Percentiles rank a stretch among this genome's conserved stretches.
Conservation (phyloP, 2,329 filamentous ascomycete genomes). For the Trichoderma sp. region DNA sequence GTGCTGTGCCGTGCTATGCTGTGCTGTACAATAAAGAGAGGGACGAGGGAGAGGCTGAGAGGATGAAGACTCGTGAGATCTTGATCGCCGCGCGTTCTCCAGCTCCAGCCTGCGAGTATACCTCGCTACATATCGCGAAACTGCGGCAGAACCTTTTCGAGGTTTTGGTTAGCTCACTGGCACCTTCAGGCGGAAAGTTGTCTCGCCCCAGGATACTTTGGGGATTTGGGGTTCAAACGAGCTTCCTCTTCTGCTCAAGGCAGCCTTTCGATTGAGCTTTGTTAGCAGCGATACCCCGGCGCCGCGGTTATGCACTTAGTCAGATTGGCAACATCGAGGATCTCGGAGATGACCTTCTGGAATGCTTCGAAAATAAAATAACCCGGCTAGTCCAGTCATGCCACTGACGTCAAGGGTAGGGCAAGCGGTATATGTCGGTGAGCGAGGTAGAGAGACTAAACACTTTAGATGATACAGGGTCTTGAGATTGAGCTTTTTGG, state of each 20-base stretch:
- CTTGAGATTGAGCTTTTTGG: not conserved
- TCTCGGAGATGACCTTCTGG: conserved; percentile 18
- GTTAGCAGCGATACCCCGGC: not conserved
- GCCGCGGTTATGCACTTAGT: not conserved
- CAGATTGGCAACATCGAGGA: conserved; percentile 6
- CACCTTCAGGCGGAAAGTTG: not conserved
- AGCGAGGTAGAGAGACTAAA: not conserved
- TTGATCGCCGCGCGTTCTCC: not conserved
- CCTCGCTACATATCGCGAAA: not conserved
- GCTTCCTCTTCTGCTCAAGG: not conserved
- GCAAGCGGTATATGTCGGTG: not conserved
- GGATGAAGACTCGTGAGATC: not conserved
- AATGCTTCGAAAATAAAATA: not conserved
- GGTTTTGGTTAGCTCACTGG: not conserved
- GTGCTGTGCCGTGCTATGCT: not conserved
- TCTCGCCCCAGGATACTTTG: not conserved
- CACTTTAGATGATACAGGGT: conserved; percentile 2
- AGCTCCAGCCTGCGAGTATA: not conserved
- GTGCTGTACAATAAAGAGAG: not conserved
- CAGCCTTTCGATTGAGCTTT: not conserved
- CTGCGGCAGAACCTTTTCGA: not conserved
- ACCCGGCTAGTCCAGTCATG: not conserved
- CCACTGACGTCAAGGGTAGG: conserved; percentile 5
- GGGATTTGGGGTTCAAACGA: not conserved
- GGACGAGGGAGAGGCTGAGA: not conserved